Evolutionary conservation across 2,329 filamentous ascomycete species (phyloP), one percentile per base, ranked within the genome.

Genomic region (Zymoseptoria ardabiliae): DNA sequence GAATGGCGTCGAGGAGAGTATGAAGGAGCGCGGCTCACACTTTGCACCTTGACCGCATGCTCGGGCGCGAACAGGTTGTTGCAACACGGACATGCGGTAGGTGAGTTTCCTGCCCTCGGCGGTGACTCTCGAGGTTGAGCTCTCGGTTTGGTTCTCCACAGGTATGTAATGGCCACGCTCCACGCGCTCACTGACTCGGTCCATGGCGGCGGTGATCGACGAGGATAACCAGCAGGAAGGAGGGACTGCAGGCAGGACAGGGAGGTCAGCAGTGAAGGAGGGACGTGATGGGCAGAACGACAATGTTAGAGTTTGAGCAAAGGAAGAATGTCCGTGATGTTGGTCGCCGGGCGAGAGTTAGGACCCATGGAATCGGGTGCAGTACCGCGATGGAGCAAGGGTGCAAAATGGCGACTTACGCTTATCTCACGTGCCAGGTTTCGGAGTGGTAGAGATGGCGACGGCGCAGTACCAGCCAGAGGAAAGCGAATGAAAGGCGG

Each of bases 41-140:
- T 97, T 97, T 57, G 91, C 91, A 61, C 94, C 94, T 58, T 91
- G 92, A 70, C 94, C 94, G 74, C 94, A 99, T 58, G 94, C 94
- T 79, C 94, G 85, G 54, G 94, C 93, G 70, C 92, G 89, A 77
- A 96, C 89, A 20, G 94, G 94, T 74, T 97, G 91, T 76, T 99
- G 94, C 68, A 97, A 86, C 58, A 97, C 91, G 61, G 84, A 85
- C 74, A 97, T 79, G 65, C 83, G 81, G 75, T 97, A 97, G 71
- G 85, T 90, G 66, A 97, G 82, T 63, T 81, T 85, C 67, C 89
- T 85, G 63, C 90, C 90, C 68, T 88, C 86, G 68, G 85, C 85
- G 50, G 90, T 96, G 56, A 82, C 78, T 55, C 88, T 81, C 61
- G 75, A 76, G 60, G 77, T 74, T 25, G 75, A 75, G 69, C 78